Evolutionary conservation across 2,329 filamentous ascomycete species (phyloP).

Genomic region (Zasmidium cellare): DNA sequence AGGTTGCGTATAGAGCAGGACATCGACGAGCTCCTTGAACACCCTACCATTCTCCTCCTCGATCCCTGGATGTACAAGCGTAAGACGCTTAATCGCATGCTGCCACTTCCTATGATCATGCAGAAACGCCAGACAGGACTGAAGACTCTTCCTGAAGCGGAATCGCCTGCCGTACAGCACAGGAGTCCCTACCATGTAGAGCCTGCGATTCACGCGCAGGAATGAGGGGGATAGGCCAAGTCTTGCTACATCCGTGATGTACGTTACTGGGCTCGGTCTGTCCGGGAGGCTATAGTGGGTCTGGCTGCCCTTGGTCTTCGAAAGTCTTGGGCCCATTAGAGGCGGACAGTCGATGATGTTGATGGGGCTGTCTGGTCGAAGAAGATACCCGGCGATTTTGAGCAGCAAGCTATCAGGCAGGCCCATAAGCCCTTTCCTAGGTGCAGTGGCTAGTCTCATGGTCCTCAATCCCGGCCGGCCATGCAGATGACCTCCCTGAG

Average conservation of each 20-base stretch:
- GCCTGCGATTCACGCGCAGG: not conserved
- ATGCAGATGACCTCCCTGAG: not conserved
- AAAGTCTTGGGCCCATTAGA: no score
- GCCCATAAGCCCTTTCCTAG: no score
- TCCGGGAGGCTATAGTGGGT: not conserved
- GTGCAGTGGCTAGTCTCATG: not conserved
- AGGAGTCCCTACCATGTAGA: not conserved
- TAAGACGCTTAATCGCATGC: not conserved
- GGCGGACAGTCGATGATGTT: no score
- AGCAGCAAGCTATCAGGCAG: not conserved
- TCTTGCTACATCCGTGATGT: not conserved
- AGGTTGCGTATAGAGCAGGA: no score
- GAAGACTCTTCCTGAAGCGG: not conserved
- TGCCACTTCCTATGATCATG: not conserved
- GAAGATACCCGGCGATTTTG: not conserved
- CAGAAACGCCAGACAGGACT: not conserved
- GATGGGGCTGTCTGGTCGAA: no score
- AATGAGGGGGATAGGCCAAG: not conserved
- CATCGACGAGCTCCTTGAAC: no score
- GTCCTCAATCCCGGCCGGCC: not conserved
- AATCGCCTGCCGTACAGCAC: not conserved
- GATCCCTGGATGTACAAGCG: no score
- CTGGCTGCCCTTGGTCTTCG: no score
- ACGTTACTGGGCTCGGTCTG: no score
- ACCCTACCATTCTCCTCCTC: no score